Evolutionary conservation across 83 land plant species (phyloP), one percentile per base, ranked within the genome.

Genomic region (Picea abies): DNA sequence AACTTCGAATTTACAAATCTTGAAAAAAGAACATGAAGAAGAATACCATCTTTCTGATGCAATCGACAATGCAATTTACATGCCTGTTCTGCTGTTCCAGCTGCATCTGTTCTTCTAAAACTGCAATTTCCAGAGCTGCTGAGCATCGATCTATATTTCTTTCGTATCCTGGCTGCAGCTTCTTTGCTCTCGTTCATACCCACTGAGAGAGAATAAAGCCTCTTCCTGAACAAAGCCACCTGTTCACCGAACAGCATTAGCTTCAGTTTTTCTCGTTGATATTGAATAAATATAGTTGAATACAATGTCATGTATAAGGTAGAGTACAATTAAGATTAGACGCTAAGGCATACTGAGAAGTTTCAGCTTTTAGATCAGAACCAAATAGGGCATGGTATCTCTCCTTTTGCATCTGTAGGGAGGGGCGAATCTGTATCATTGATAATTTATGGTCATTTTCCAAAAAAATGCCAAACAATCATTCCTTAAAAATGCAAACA

Each of bases 161-260:
- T 44, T 19, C 61, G 12, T 77, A 77, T 77, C 60, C 17, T n/a
- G 60, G 79, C 79, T 47, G 47, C 61, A 20, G 0, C 91, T 65
- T 89, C 85, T 88, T 86, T 82, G 78, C 81, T 86, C 88, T 87
- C 87, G 44, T 66, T 44, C 81, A 85, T 80, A 26, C 89, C 91
- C 79, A 83, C 82, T 7, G 93, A 91, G 69, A 87, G 56, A 3
- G 85, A 87, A 82, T 89, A 90, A 88, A 89, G 87, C 52, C 89
- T 85, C 67, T 83, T 89, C 70, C 84, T 84, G 35, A 89, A 41
- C 39, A 75, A 64, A 79, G 87, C 90, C 78, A 87, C 86, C 92
- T 90, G 83, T n/a, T 32, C 49, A 70, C 41, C 44, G 56, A 14
- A 12, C 7, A 63, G 19, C 14, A 63, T 4, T 47, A 23, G 5